Evolutionary conservation across 2,329 filamentous ascomycete genomes (phyloP), one percentile per base, ranked within the genome.

Genomic region (Epichloe bromicola): DNA sequence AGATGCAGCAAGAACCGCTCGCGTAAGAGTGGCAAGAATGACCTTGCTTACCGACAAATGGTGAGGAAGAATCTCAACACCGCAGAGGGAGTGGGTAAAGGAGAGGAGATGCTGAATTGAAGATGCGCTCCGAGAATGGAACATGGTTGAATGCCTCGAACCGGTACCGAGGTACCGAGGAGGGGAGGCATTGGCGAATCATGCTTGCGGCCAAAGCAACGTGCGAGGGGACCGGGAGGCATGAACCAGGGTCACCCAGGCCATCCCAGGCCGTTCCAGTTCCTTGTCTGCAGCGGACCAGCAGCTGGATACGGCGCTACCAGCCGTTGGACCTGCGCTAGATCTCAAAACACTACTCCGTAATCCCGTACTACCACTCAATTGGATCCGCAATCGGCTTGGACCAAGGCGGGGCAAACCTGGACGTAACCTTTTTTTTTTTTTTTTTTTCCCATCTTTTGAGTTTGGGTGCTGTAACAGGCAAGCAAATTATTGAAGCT

Each of bases 121-220:
- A 39, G 44, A 45, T 26, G 26, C 33, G 50, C 15, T 39, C n/a
- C 23, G 30, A 49, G 26, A 42, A 41, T 15, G 33, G 46, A 23
- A 47, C 41, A 41, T 41, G 48, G 33, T n/a, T 30, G 36, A 45
- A 17, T 10, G 26, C 7, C 26, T 30, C 2, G 26, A 30, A 30
- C 26, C 7, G 26, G 26, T 37, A n/a, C 39, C 38, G 19, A 7
- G 39, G 30, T 44, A 15, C 36, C 34, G n/a, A 2, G 39, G 30
- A 30, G 3, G 8, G 8, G 1, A 38, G 30, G 40, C 49, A 55
- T 60, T 59, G 59, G 57, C 59, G 57, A 62, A 62, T 62, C 56
- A 58, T 36, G 49, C 51, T 41, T 49, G n/a, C 48, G 36, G 30
- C 34, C 46, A 49, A 30, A 17, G 51, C 50, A 61, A 61, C 59